These are phyloP conservation scores for Leccinum fibrillosum DNA, from an alignment of 768 basidiomycete species.

Conservation along the genomic window DNA sequence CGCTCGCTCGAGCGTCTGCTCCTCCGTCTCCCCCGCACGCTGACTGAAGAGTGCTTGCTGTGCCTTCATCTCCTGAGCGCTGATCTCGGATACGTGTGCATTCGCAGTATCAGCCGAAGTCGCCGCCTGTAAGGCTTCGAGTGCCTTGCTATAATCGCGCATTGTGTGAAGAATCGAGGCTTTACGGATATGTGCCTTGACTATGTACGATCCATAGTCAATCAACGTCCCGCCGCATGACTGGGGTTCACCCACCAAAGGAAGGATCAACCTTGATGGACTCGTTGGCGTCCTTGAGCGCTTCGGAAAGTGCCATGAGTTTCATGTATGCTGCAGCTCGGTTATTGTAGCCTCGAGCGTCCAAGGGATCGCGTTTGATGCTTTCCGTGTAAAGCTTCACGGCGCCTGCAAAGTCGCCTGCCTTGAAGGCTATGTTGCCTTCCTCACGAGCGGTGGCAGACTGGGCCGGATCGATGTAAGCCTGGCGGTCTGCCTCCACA, in stretches of 20 bases:
- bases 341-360: conserved; percentile 95
- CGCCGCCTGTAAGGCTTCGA: conserved; percentile 80
- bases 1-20: conserved; percentile 88
- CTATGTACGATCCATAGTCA: conserved; percentile 24
- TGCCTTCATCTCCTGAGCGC: conserved; percentile 74
- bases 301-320: conserved; percentile 89
- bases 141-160: conserved; percentile 87
- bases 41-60: conserved; percentile 77
- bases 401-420: conserved; percentile 85
- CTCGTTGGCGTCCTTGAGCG: conserved; percentile 91
- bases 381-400: conserved; percentile 94
- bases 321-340: conserved; percentile 98
- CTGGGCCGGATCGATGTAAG: conserved; percentile 85
- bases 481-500: conserved; percentile 70
- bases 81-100: conserved; percentile 83
- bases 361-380: conserved; percentile 91
- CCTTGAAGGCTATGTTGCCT: conserved; percentile 90
- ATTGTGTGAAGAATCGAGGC: conserved; percentile 79
- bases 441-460: conserved; percentile 85
- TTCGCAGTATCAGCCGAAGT: conserved; percentile 73
- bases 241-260: conserved; percentile 54
- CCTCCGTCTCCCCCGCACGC: conserved; percentile 82
- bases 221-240: background rate
- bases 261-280: conserved; percentile 88
- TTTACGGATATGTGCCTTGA: conserved; percentile 97